Percentiles rank a stretch among this genome's conserved stretches.
Conservation (phyloP, 1,284 basidiomycete species). For the Sphaerobolus stellatus region DNA sequence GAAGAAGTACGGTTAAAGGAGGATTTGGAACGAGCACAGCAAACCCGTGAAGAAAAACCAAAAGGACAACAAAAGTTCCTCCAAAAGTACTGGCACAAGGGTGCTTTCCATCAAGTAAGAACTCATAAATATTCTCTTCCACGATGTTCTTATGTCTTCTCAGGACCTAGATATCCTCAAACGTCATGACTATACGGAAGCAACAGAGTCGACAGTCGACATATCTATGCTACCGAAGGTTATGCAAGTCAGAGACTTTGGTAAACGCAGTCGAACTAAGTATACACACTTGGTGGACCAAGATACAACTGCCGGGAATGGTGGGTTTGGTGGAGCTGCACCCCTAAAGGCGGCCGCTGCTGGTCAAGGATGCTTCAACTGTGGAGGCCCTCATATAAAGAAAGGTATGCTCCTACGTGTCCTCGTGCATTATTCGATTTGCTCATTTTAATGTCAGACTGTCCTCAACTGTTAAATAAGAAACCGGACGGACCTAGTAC, state of each 20-base stretch:
- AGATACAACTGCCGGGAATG: constrained; percentile 73
- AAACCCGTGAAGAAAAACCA: constrained; percentile 78
- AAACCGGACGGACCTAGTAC: constrained; percentile 42
- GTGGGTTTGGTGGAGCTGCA: constrained; percentile 69
- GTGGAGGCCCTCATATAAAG: constrained; percentile 87
- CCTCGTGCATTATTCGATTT: neutral
- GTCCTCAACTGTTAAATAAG: constrained; percentile 57
- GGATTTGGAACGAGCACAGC: constrained; percentile 83
- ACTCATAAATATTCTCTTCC: neutral
- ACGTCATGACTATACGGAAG: constrained; percentile 84
- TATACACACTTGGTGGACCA: constrained; percentile 96
- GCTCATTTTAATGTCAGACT: constrained; percentile 49
- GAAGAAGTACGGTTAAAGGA: constrained; percentile 90
- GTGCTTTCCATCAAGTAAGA: constrained; percentile 91
- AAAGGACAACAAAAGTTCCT: constrained; percentile 90
- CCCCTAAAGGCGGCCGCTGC: constrained; percentile 51
- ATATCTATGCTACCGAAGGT: constrained; percentile 86
- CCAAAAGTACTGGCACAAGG: constrained; percentile 99
- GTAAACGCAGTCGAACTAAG: constrained; percentile 88
- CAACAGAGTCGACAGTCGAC: constrained; percentile 84
- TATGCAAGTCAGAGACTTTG: constrained; percentile 98
- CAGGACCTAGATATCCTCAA: constrained; percentile 89
- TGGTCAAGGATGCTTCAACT: constrained; percentile 83
- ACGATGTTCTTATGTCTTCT: neutral
- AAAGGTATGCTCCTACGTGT: constrained; percentile 55